These are phyloP conservation scores for Smallanthus sonchifolius DNA, from an alignment of 129 eudicot genomes.

Conservation along the genomic window DNA sequence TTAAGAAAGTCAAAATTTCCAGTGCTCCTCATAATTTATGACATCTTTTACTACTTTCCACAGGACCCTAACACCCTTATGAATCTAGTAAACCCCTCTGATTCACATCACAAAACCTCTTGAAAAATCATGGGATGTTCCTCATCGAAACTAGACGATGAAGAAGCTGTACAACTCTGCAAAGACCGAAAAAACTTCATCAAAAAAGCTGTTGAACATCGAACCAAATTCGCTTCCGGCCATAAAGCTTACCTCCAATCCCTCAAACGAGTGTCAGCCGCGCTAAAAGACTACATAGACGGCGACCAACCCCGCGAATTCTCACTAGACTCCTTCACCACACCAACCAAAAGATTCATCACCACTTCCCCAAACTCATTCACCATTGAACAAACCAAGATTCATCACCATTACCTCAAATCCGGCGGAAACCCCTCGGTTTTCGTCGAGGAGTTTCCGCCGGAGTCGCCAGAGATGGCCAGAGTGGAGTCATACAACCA, in stretches of 20 bases:
- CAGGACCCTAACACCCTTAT: constrained; percentile 44
- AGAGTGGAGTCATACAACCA: constrained; percentile 51
- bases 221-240: constrained; percentile 69
- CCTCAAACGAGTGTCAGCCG: constrained; percentile 75
- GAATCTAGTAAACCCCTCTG: constrained; percentile 48
- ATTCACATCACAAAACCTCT: constrained; percentile 38
- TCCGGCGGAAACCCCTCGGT: constrained; percentile 64
- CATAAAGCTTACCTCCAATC: constrained; percentile 81
- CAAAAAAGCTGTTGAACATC: constrained; percentile 85
- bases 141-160: constrained; percentile 82
- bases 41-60: constrained; percentile 10
- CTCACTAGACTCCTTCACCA: constrained; percentile 52
- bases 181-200: constrained; percentile 91
- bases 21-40: constrained; percentile 8
- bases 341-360: constrained; percentile 65
- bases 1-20: constrained; percentile 5
- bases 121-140: constrained; percentile 93
- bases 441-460: constrained; percentile 72
- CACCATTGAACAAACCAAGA: constrained; percentile 49
- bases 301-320: constrained; percentile 87
- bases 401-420: constrained; percentile 38
- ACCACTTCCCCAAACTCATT: constrained; percentile 75
- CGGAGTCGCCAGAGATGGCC: constrained; percentile 67
- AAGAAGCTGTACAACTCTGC: constrained; percentile 85
- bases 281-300: constrained; percentile 79